A percentile compares a stretch with the other conserved stretches of the same genome.
Evolutionary conservation across 306 rosid species (phyloP).

Genomic region (Acacia melanoxylon): DNA sequence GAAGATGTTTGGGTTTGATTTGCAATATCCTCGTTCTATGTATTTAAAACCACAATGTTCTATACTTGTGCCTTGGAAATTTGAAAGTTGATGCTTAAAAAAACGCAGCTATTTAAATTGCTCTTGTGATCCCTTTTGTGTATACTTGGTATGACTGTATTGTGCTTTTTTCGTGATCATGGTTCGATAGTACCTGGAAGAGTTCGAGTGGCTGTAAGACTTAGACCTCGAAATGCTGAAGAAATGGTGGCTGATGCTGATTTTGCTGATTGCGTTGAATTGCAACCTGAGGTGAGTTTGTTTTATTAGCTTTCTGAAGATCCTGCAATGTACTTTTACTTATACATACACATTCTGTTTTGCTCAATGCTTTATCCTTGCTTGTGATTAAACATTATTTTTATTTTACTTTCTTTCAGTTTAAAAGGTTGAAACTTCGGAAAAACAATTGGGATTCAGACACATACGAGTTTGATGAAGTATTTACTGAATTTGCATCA

Average conservation of each 20-base stretch:
- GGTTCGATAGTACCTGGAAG: conserved; percentile 71
- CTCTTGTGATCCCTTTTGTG: neutral
- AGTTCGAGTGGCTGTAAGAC: conserved; percentile 93
- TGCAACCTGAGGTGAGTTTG: conserved; percentile 81
- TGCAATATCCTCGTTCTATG: neutral
- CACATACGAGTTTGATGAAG: conserved; percentile 90
- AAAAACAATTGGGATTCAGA: conserved; percentile 95
- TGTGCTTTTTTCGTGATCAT: conserved; percentile 8
- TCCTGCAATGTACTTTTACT: conserved; percentile 4
- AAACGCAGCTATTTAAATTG: neutral
- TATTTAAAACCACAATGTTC: neutral
- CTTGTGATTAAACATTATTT: conserved; percentile 27
- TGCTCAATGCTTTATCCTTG: neutral
- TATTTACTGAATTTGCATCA: conserved; percentile 86
- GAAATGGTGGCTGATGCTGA: conserved; percentile 86
- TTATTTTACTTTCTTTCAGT: conserved; percentile 49
- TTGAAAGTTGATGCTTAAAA: conserved; percentile 24
- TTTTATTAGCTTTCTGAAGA: conserved; percentile 16
- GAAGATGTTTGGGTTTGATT: conserved; percentile 17
- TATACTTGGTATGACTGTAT: conserved; percentile 14
- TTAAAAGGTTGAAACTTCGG: conserved; percentile 88
- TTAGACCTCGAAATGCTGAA: conserved; percentile 86
- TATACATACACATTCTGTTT: conserved; percentile 9
- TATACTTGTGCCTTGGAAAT: conserved; percentile 3
- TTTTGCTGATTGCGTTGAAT: conserved; percentile 90